These are phyloP conservation scores for Fusarium buharicum DNA, from an alignment of 2,329 filamentous ascomycete genomes.

Conservation along the genomic window DNA sequence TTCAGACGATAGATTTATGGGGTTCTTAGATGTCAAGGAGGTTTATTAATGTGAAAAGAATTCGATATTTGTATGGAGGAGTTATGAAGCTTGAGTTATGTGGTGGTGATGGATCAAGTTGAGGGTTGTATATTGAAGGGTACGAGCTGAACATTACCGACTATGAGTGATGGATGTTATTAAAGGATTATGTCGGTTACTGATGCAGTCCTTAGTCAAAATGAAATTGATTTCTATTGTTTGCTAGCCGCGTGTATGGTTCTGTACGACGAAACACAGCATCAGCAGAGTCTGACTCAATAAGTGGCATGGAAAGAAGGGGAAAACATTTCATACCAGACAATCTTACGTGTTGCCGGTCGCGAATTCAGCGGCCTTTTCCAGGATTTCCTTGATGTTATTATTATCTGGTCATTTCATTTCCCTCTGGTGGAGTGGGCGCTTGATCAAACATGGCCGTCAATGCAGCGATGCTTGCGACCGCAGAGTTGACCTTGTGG, in stretches of 20 bases:
- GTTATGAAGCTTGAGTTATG: conserved; percentile 9
- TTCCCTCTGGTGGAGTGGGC: conserved; percentile 25
- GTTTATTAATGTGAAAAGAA: conserved; percentile 17
- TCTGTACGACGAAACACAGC: conserved; percentile 23
- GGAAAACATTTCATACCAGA: too few relatives aligned
- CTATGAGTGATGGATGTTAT: neutral
- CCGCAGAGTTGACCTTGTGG: conserved; percentile 29
- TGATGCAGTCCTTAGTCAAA: conserved; percentile 11
- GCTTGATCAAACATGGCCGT: conserved; percentile 36
- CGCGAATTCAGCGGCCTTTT: conserved; percentile 3
- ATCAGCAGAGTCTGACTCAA: conserved; percentile 1
- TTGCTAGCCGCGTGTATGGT: conserved; percentile 21
- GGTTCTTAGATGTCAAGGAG: conserved; percentile 12
- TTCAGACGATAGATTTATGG: conserved; percentile 35
- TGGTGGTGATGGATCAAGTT: conserved; percentile 6
- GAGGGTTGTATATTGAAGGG: conserved; percentile 19
- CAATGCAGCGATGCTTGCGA: conserved; percentile 30
- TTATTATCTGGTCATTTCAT: conserved; percentile 10
- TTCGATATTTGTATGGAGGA: conserved; percentile 14
- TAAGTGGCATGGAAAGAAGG: neutral
- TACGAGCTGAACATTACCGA: neutral
- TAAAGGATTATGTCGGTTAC: conserved; percentile 2
- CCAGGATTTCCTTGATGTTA: neutral
- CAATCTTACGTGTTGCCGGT: neutral
- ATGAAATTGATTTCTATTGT: conserved; percentile 2